Percentiles rank a stretch among this genome's conserved stretches.
Conservation (phyloP, 129 eudicot species). For the Ambrosia artemisiifolia region DNA sequence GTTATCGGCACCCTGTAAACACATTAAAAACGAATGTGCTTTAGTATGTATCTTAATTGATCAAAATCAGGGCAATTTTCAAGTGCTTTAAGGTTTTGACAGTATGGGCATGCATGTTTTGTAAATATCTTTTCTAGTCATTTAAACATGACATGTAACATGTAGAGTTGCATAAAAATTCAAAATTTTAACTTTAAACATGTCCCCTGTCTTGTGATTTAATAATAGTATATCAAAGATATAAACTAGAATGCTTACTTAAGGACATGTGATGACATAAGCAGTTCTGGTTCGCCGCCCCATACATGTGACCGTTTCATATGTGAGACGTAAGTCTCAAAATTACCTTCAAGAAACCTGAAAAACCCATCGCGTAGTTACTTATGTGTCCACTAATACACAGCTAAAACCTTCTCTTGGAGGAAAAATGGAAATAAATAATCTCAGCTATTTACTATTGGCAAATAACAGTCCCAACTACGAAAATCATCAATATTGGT, state of each 20-base stretch:
- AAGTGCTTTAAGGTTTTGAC: not conserved
- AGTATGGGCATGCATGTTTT: not conserved
- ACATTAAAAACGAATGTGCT: not conserved
- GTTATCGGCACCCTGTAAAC: constrained; percentile 68
- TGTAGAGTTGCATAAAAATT: constrained; percentile 6
- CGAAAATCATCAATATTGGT: too few relatives aligned
- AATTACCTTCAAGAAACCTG: constrained; percentile 86
- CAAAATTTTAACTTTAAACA: too few relatives aligned
- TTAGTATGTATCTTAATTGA: not conserved
- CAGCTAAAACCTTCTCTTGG: not conserved
- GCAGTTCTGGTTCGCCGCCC: constrained; percentile 97
- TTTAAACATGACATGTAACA: not conserved
- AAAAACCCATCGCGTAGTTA: not conserved
- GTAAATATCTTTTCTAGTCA: not conserved
- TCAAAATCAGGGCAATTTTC: not conserved
- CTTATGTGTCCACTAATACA: not conserved
- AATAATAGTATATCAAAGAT: not conserved
- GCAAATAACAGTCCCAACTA: too few relatives aligned
- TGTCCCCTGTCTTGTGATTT: not conserved
- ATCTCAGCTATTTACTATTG: too few relatives aligned
- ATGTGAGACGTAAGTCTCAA: constrained; percentile 56
- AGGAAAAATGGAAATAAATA: too few relatives aligned
- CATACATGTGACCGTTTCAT: constrained; percentile 75
- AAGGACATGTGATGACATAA: constrained; percentile 76
- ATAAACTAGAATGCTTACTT: constrained; percentile 28